A percentile compares a stretch with the other conserved stretches of the same genome.
phyloP scores from a whole-genome alignment of 345 rosid genomes.

The Bruguiera gymnorhiza region DNA sequence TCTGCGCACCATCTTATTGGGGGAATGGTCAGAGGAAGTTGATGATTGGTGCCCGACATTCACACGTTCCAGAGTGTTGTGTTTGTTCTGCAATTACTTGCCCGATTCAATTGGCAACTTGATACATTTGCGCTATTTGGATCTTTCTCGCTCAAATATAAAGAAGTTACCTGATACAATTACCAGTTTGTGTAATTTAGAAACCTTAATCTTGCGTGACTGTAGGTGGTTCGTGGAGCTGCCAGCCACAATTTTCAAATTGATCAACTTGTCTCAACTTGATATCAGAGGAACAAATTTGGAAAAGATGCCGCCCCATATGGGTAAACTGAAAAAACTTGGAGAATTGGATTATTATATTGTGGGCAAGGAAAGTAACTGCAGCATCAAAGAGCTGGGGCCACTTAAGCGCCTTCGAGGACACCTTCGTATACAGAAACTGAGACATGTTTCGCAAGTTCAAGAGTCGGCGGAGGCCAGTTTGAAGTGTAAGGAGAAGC shows the following conservation, averaged over 20 bases:
- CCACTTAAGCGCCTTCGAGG: no score
- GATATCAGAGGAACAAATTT: conserved; percentile 29
- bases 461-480: not conserved
- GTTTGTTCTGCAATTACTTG: conserved; percentile 27
- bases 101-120: conserved; percentile 33
- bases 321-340: no score
- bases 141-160: conserved; percentile 29
- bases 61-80: conserved; percentile 36
- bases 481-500: conserved; percentile 6
- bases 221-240: conserved; percentile 32
- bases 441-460: not conserved
- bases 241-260: conserved; percentile 30
- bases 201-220: conserved; percentile 31
- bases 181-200: conserved; percentile 27
- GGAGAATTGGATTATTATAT: no score
- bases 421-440: not conserved
- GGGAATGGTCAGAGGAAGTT: conserved; percentile 28
- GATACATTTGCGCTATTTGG: conserved; percentile 33
- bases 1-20: conserved; percentile 39
- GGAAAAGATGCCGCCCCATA: not conserved
- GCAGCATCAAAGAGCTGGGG: no score
- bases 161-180: conserved; percentile 30
- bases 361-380: no score
- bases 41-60: conserved; percentile 19
- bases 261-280: conserved; percentile 34